Evolutionary conservation across 768 basidiomycete species (phyloP), one percentile per base, ranked within the genome.

Genomic region (Cystoderma amianthinum): DNA sequence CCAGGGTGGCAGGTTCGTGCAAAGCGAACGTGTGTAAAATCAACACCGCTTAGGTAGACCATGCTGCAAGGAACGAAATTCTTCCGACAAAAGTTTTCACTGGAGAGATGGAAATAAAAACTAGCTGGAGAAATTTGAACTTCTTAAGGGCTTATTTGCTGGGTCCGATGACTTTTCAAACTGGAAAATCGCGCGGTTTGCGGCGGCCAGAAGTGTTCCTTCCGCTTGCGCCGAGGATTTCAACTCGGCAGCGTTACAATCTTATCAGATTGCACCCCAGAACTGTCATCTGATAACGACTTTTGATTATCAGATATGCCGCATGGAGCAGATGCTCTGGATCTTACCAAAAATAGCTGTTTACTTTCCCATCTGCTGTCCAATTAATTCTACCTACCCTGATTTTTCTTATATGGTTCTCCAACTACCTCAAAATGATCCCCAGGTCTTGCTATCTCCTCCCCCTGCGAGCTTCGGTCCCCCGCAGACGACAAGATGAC

Each of bases 401-500:
- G 39, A 41, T 41, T 15, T 10, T n/a, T 34, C 42, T 32, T 41
- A 42, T 36, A 41, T 33, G 39, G 43, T 3, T 30, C 32, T 21
- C 20, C 10, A 6, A n/a, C 13, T n/a, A 39, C 18, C 38, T 19
- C 7, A 11, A 22, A 38, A 33, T 22, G 18, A 24, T 44, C 24
- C 36, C 25, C 41, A 30, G 40, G 20, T 39, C 36, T 41, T 15
- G 28, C 32, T 41, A 39, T 46, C 41, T 44, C 42, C 42, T 43
- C 46, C 49, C 42, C 44, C 32, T 13, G 44, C 37, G 36, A 46
- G 36, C 22, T 20, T 45, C 41, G 46, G 22, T 39, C 42, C 25
- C 47, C 43, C 42, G 30, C 39, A 34, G 21, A 38, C 37, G 12
- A 32, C 44, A 52, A 49, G 43, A 90, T 91, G 88, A 67, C 73